Evolutionary conservation across 2,329 filamentous ascomycete genomes (phyloP).

Genomic region (Emergomyces africanus): DNA sequence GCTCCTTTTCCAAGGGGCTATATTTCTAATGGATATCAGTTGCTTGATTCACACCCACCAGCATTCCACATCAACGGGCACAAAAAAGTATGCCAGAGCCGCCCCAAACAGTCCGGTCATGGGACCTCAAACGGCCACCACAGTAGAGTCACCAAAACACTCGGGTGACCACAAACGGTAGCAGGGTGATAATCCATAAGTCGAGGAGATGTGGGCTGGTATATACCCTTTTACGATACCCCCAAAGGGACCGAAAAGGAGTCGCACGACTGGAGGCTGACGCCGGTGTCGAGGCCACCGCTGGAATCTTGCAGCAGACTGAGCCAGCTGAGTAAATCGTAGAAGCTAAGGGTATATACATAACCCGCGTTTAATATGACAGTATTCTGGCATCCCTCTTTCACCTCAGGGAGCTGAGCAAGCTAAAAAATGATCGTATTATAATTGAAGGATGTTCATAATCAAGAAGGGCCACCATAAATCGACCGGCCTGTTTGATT

Average conservation of each 20-base stretch:
- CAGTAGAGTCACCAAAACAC: neutral
- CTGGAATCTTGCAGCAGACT: neutral
- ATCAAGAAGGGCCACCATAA: neutral
- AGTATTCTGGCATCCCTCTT: neutral
- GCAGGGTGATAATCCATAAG: neutral
- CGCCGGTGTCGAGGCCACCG: neutral
- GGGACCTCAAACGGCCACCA: neutral
- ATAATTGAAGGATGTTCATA: too few relatives aligned
- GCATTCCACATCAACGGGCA: too few relatives aligned
- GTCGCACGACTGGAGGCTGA: neutral
- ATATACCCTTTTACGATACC: neutral
- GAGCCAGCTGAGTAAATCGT: neutral
- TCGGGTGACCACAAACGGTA: neutral
- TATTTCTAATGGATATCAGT: too few relatives aligned
- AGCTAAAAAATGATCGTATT: too few relatives aligned
- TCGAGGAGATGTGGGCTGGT: neutral
- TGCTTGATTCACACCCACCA: too few relatives aligned
- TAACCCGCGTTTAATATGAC: neutral
- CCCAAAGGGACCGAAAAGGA: neutral
- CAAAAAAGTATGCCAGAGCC: too few relatives aligned
- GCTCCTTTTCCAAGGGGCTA: too few relatives aligned
- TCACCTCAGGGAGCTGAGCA: neutral
- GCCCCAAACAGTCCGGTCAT: too few relatives aligned
- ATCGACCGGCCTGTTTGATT: neutral
- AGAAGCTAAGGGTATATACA: neutral